Evolutionary conservation across 768 basidiomycete species (phyloP), one percentile per base, ranked within the genome.

Genomic region (Termitomyces heimii): DNA sequence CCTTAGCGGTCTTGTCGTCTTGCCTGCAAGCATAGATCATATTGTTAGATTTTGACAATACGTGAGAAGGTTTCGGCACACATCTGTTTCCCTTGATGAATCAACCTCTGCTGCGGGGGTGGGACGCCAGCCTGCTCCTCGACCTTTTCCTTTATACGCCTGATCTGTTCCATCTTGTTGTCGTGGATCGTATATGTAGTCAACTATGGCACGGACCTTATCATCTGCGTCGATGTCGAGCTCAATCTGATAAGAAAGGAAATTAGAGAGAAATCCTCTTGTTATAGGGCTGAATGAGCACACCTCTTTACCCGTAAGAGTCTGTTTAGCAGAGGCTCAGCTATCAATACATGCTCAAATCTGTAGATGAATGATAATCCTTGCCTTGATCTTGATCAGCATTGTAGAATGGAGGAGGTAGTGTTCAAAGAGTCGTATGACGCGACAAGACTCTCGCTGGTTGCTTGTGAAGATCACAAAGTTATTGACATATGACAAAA

Each of bases 41-140:
- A 53, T 44, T 26, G n/a, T 53, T 51, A 57, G 34, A 55, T 3
- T 9, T 18, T 32, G 9, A 24, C 35, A 16, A 22, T 42, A 16
- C 54, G 26, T 58, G 40, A 26, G 31, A 40, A 32, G 20, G 42
- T 22, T 24, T 53, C 20, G 6, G 75, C 83, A 72, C 71, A 98
- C 96, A 98, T 87, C 69, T 97, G 95, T 67, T 94, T 85, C 34
- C 96, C 96, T 66, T 83, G 73, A 70, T 88, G 97, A 70, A 98
- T 98, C 66, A 98, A 73, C 57, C 96, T 85, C 71, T 98, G 96
- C 72, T 98, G 96, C 43, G 80, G 91, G 59, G 96, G 96, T 24
- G 96, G 96, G 42, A 98, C 96, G 62, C 96, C 96, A 6, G 94
- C 94, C 75, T 98, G 95, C 77, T 98, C 95, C 71, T 98, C 96